These are phyloP conservation scores for Ampelocalamus luodianensis DNA, from an alignment of 176 grass and related monocot genomes.

Conservation along the genomic window DNA sequence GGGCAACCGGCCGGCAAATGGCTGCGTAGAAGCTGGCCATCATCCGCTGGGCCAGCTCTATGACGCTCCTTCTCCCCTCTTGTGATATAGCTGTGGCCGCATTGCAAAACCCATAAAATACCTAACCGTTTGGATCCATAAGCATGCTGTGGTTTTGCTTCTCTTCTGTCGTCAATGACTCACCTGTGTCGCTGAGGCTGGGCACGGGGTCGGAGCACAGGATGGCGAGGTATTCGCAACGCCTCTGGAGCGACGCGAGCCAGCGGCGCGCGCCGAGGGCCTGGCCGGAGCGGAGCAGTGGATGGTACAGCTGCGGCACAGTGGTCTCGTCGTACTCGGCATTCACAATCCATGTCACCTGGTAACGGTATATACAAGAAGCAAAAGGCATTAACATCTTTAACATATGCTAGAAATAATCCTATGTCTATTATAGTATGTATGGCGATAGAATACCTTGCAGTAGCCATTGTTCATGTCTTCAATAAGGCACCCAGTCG, in stretches of 20 bases:
- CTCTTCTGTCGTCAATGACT: background rate
- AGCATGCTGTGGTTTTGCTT: background rate
- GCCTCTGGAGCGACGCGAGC: constrained; percentile 36
- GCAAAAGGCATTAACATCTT: background rate
- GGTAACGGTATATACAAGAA: background rate
- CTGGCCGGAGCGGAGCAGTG: constrained; percentile 42
- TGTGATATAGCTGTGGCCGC: constrained; percentile 8
- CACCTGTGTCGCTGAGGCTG: background rate
- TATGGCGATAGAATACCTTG: constrained; percentile 34
- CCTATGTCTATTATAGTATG: background rate
- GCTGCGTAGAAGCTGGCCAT: constrained; percentile 42
- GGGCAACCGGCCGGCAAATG: background rate
- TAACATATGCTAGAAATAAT: background rate
- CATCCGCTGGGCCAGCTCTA: constrained; percentile 51
- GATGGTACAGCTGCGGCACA: constrained; percentile 1
- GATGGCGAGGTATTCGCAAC: constrained; percentile 23
- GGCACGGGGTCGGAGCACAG: background rate
- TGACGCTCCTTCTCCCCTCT: constrained; percentile 4
- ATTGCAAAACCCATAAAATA: background rate
- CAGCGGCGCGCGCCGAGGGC: constrained; percentile 46
- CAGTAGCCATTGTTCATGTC: constrained; percentile 31
- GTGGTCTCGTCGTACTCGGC: constrained; percentile 30
- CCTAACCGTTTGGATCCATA: background rate
- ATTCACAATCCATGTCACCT: constrained; percentile 62
- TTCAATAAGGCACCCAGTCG: constrained; percentile 49